Evolutionary conservation across 106 monocot genomes (phyloP), one percentile per base, ranked within the genome.

Genomic region (Hemerocallis citrina): DNA sequence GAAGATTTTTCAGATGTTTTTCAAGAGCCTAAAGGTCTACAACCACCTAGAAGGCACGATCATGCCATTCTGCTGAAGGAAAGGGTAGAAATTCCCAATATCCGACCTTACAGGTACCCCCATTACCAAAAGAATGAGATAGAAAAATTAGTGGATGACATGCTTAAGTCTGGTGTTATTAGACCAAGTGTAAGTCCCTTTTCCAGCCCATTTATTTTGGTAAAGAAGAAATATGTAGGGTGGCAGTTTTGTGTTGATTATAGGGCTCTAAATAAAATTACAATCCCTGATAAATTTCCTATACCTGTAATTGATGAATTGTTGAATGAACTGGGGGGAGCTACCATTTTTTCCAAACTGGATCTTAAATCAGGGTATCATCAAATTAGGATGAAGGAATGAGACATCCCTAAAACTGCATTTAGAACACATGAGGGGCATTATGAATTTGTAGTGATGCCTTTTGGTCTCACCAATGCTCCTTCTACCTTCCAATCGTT

Each of bases 281-380:
- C 50, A 0, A 51, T 50, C n/a, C 48, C 48, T 14, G 50, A 64
- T 36, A 64, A 64, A 11, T 64, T 64, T 51, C 64, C 50, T 14
- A 48, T 19, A 31, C 17, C 0, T 11, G 20, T 0, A 3, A 51
- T 64, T 1, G 64, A 64, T 0, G 64, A 64, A 23, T 14, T 64
- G 1, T 50, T 64, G 5, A 50, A 64, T 36, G 64, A 51, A 13
- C 31, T 64, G 0, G 0, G 23, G 34, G 50, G 50, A 0, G 64
- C 34, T 12, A 34, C 6, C 3, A 8, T 34, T 4, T 64, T 50
- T 15, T 44, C 14, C 5, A 44, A 44, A 15, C 14, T 44, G 16
- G 44, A 44, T 44, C 14, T 44, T 9, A 6, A 3, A 8, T 6
- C 44, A 3, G 44, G 44, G 7, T 44, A 44, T 15, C 44, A 44